Base-by-base conservation (phyloP, 2,329 filamentous ascomycete species). In the Diaporthe sp. region DNA sequence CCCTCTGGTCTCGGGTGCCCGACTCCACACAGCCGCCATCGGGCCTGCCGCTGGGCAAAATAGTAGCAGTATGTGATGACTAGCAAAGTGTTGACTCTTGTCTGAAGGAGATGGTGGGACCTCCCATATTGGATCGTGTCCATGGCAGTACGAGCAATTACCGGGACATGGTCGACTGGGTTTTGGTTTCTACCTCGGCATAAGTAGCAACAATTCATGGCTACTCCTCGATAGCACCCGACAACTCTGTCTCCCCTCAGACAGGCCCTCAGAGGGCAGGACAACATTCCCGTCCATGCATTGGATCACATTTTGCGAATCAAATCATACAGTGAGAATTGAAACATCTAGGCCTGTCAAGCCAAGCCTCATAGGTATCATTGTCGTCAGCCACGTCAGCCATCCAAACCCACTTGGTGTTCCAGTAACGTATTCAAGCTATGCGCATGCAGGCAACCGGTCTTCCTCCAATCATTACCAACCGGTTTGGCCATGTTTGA, bases 391-490 rank as follows among this genome's bases (percentile, higher is more conserved):
- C 35, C 63, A 39, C 42, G 35, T 63, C 37, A 51, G 27, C 50
- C 50, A 42, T 55, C 56, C 70, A 35, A 55, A 32, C 47, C 27
- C 42, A 9, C 9, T 30, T 39, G 17, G 53, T 51, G 44, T 39
- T 44, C 35, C 35, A 42, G 25, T 2, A 71, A 71, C 70, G 56
- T 71, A 71, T 71, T 63, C 56, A 32, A 61, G n/a, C 63, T 32
- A 68, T 66, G 44, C 39, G 27, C 44, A 63, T 56, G 65, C 42
- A 55, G 19, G 32, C 37, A 61, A 44, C 65, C 73, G 66, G 71
- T 75, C 30, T 42, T 17, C 22, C 44, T 51, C 42, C 30, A n/a
- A 58, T 12, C 56, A 58, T 65, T 63, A 73, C 73, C 47, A 73
- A 51, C 39, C 58, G 58, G 22, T 56, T 27, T 42, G 22, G 22